Evolutionary conservation across 2,329 filamentous ascomycete species (phyloP).

Genomic region (Aspergillus glaucus): DNA sequence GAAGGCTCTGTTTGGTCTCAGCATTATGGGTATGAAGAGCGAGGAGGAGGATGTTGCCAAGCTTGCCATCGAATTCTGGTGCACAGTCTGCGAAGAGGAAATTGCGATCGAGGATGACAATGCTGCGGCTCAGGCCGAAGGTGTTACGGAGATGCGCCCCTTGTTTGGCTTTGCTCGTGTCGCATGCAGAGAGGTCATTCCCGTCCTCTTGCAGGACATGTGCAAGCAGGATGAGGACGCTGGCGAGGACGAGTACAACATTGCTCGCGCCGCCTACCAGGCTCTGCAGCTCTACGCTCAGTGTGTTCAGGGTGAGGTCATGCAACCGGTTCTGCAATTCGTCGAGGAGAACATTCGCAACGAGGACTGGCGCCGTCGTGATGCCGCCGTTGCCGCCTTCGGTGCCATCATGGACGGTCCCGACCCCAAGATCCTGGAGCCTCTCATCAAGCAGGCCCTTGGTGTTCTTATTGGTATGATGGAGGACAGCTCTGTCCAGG

Average conservation of each 20-base stretch:
- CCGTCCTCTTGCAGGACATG: slow-evolving; percentile 78
- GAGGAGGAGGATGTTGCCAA: slow-evolving; percentile 97
- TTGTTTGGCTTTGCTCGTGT: slow-evolving; percentile 96
- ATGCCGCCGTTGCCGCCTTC: slow-evolving; percentile 94
- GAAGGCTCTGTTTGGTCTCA: slow-evolving; percentile 95
- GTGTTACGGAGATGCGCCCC: slow-evolving; percentile 74
- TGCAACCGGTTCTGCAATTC: slow-evolving; percentile 79
- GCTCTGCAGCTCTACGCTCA: slow-evolving; percentile 93
- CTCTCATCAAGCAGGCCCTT: slow-evolving; percentile 91
- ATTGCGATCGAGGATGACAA: slow-evolving; percentile 98
- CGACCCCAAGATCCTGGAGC: slow-evolving; percentile 83
- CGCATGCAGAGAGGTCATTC: slow-evolving; percentile 88
- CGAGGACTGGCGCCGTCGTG: slow-evolving; percentile 90
- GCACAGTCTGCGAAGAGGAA: slow-evolving; percentile 99
- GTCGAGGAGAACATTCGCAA: slow-evolving; percentile 84
- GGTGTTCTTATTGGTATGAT: slow-evolving; percentile 88
- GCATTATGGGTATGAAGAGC: slow-evolving; percentile 97
- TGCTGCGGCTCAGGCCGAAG: slow-evolving; percentile 66
- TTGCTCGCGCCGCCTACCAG: slow-evolving; percentile 91
- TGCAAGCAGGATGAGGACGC: slow-evolving; percentile 98
- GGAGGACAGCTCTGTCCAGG: slow-evolving; percentile 80
- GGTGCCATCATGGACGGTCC: slow-evolving; percentile 98
- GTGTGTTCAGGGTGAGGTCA: slow-evolving; percentile 77
- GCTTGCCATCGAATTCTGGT: slow-evolving; percentile 98
- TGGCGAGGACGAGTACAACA: slow-evolving; percentile 93